Percentiles rank a stretch among this genome's conserved stretches.
Evolutionary conservation across 305 asterid genomes (phyloP).

Genomic region (Rubia peregrina): DNA sequence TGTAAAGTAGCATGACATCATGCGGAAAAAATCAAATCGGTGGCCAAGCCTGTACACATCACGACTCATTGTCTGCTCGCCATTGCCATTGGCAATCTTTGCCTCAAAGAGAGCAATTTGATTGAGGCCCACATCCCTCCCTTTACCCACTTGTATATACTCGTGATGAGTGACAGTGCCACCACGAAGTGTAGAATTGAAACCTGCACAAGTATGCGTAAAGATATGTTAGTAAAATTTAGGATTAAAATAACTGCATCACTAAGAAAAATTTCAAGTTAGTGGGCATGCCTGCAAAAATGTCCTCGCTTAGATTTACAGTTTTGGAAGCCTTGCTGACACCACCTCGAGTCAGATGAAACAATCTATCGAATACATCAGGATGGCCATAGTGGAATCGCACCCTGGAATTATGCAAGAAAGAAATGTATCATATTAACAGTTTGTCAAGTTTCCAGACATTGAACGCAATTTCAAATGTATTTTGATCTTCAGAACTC

Average conservation of each 20-base stretch:
- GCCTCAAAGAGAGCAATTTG: constrained; percentile 91
- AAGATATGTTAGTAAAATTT: constrained; percentile 12
- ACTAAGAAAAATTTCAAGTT: constrained; percentile 16
- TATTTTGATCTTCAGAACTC: neutral
- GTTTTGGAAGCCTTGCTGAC: constrained; percentile 91
- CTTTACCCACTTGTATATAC: constrained; percentile 97
- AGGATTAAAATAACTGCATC: neutral
- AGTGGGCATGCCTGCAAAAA: constrained; percentile 72
- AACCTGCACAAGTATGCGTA: constrained; percentile 44
- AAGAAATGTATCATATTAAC: constrained; percentile 1
- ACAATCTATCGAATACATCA: constrained; percentile 86
- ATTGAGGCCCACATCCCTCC: constrained; percentile 96
- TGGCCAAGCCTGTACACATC: constrained; percentile 93
- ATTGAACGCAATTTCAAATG: neutral
- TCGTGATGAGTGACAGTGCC: constrained; percentile 98
- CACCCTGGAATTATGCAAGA: constrained; percentile 49
- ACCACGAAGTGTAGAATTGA: constrained; percentile 95
- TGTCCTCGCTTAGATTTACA: constrained; percentile 90
- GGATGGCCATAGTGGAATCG: constrained; percentile 99
- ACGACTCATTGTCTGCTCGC: constrained; percentile 95
- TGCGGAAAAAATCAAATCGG: constrained; percentile 95
- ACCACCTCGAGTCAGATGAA: constrained; percentile 95
- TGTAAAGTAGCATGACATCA: constrained; percentile 85
- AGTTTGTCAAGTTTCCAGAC: neutral
- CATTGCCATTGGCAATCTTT: constrained; percentile 93